Base-by-base conservation (phyloP, 2,329 filamentous ascomycete genomes). In the Fusarium sublunatum region DNA sequence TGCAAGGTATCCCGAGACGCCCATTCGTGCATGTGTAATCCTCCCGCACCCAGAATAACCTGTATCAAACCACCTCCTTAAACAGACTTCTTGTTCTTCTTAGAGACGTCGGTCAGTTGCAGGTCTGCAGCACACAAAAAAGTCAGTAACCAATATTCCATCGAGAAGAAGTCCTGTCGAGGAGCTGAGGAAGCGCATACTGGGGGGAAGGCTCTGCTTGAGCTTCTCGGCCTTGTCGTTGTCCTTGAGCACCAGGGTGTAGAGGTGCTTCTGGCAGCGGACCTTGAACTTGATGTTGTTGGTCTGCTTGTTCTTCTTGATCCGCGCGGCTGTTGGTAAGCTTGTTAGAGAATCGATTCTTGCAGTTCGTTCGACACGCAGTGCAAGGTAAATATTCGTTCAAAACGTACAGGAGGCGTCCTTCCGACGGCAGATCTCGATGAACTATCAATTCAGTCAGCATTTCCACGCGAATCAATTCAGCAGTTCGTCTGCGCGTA, bases 221-320 rank as follows among this genome's bases (percentile, higher is more conserved):
- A 99, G 90, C 91, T 99, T 99, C 86, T 98, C 95, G 82, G 94
- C 96, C 92, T 98, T 98, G 80, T 97, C 95, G 78, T 88, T 88
- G 85, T 99, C 95, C 89, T 97, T 97, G 77, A 99, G 90, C 80
- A 96, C 91, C 75, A 99, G 90, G 74, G 95, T 97, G 91, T 99
- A 99, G 74, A 99, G 87, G 87, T 95, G 89, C 78, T 89, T 88
- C 81, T 92, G 87, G 91, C 95, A 98, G 82, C 95, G 92, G 88
- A 99, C 94, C 92, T 99, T 99, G 93, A 99, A 98, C 91, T 99
- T 99, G 90, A 95, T 93, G 87, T 94, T 90, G 80, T 90, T 87
- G 78, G 85, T 84, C 84, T 91, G 89, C 83, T 89, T 90, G 89
- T 90, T 96, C 88, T 96, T 95, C 93, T 98, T 94, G 87, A 94